A percentile compares a stretch with the other conserved stretches of the same genome.
Evolutionary conservation across 345 rosid genomes (phyloP).

Genomic region (Cardiospermum halicacabum): DNA sequence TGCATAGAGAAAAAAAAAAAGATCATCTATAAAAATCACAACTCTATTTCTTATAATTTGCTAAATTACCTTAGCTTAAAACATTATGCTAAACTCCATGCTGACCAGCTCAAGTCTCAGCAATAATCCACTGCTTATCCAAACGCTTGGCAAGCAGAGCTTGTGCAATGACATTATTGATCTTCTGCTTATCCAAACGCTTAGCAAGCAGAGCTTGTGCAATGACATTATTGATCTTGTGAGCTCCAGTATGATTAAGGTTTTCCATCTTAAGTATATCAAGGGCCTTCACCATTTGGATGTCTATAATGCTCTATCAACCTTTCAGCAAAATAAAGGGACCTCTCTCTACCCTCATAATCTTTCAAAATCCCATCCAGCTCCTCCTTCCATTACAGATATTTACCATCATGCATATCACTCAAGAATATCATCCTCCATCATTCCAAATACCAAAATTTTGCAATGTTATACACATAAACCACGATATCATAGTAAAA

Average conservation of each 20-base stretch:
- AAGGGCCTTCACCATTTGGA: slow-evolving; percentile 77
- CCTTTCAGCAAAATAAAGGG: slow-evolving; percentile 88
- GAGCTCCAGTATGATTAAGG: slow-evolving; percentile 91
- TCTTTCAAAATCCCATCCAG: slow-evolving; percentile 75
- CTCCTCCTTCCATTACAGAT: slow-evolving; percentile 47
- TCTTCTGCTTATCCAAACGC: slow-evolving; percentile 73
- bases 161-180: slow-evolving; percentile 83
- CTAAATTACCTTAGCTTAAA: no score
- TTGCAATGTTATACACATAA: neutral
- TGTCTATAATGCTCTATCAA: slow-evolving; percentile 74
- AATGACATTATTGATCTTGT: slow-evolving; percentile 86
- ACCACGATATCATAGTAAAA: neutral
- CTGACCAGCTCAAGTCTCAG: slow-evolving; percentile 96
- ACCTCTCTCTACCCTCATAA: slow-evolving; percentile 88
- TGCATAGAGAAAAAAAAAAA: no score
- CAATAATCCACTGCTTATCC: slow-evolving; percentile 81
- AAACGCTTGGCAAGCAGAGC: slow-evolving; percentile 80
- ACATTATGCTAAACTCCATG: no score
- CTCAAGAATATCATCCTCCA: neutral
- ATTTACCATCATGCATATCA: neutral
- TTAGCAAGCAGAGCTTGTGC: slow-evolving; percentile 90
- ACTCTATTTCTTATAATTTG: no score
- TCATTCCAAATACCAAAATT: neutral
- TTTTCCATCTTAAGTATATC: slow-evolving; percentile 94
- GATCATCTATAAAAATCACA: no score